Percentiles rank a stretch among this genome's conserved stretches.
These are phyloP conservation scores for Psophocarpus tetragonolobus DNA, from an alignment of 306 rosid species.

Conservation along the genomic window DNA sequence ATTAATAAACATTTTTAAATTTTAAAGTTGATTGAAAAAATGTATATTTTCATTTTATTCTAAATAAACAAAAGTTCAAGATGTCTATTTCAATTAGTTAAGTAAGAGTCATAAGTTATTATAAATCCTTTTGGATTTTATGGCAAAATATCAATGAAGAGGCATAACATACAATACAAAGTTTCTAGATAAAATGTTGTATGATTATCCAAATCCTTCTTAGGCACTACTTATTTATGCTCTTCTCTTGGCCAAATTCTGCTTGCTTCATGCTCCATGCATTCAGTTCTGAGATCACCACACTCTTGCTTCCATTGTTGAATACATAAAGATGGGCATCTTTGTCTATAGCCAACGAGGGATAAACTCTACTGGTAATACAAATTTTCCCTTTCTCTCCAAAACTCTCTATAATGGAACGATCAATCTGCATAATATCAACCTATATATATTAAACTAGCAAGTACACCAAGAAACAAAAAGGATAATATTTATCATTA, in stretches of 20 bases:
- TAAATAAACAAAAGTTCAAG: no score
- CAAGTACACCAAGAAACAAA: not conserved
- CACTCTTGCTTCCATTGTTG: conserved; percentile 48
- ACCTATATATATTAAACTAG: not conserved
- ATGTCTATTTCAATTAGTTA: no score
- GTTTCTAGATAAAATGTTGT: not conserved
- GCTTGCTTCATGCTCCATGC: conserved; percentile 67
- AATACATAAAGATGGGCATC: conserved; percentile 54
- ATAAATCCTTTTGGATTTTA: no score
- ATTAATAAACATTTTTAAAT: no score
- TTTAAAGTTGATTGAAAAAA: no score
- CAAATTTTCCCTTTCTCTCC: conserved; percentile 61
- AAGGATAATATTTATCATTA: not conserved
- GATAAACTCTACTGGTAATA: conserved; percentile 62
- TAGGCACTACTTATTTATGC: not conserved
- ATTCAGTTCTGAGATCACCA: conserved; percentile 40
- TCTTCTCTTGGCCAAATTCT: conserved; percentile 4
- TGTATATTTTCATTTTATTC: no score
- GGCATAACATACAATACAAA: not conserved
- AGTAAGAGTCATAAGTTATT: no score
- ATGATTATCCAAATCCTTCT: not conserved
- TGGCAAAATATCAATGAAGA: no score
- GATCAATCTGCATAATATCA: conserved; percentile 54
- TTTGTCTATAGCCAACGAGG: conserved; percentile 44
- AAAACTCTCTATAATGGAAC: conserved; percentile 65